A percentile compares a stretch with the other conserved stretches of the same genome.
phyloP scores from a whole-genome alignment of 306 rosid genomes.

The Lagenaria siceraria region DNA sequence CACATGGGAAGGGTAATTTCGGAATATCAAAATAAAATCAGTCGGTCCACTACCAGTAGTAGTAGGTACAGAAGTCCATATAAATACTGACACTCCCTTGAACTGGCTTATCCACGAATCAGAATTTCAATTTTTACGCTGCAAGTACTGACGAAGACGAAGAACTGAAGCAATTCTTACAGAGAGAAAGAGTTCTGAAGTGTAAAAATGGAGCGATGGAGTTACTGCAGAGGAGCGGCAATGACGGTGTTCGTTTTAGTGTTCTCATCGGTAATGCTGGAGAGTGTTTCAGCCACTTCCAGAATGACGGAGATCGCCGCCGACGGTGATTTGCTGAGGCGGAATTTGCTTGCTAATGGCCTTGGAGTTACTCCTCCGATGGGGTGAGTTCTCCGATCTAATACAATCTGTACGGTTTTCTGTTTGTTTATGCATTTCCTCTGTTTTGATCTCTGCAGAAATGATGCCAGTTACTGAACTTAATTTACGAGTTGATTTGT shows the following conservation, averaged over 20 bases:
- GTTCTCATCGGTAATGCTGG: not conserved
- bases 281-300: conserved; percentile 22
- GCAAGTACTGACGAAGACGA: not conserved
- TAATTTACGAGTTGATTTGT: not conserved
- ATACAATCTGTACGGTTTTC: not conserved
- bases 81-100: not conserved
- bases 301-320: not conserved
- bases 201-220: not conserved
- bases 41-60: not conserved
- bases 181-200: not conserved
- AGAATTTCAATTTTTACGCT: not conserved
- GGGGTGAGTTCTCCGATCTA: conserved; percentile 40
- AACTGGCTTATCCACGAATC: not conserved
- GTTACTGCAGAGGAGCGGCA: not conserved
- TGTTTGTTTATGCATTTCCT: not conserved
- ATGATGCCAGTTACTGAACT: not conserved
- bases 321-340: conserved; percentile 19
- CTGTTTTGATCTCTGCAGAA: not conserved
- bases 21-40: not conserved
- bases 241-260: conserved; percentile 10
- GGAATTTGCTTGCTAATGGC: conserved; percentile 73
- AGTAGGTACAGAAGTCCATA: not conserved
- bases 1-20: not conserved
- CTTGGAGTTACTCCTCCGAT: conserved; percentile 81
- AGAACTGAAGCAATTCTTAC: not conserved